Percentiles rank a stretch among this genome's conserved stretches.
phyloP scores from a whole-genome alignment of 2,329 filamentous ascomycete genomes.

The Mariannaea elegans region DNA sequence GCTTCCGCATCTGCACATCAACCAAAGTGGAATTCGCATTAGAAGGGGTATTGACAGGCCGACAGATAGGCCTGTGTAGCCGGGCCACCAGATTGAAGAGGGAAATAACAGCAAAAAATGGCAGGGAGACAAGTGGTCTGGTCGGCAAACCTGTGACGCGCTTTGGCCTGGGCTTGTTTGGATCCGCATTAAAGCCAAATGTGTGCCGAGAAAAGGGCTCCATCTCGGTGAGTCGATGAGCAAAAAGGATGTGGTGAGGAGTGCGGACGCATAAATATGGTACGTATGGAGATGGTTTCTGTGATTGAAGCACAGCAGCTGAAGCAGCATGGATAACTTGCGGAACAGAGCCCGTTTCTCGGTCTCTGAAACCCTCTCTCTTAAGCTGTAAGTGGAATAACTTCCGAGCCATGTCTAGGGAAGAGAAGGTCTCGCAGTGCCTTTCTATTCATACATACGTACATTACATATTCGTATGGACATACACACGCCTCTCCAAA shows the following conservation, averaged over 20 bases:
- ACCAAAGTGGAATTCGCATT: slow-evolving; percentile 23
- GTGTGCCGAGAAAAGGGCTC: background rate
- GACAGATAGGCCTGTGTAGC: background rate
- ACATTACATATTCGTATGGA: too few relatives aligned
- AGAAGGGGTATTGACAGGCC: background rate
- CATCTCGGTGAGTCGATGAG: slow-evolving; percentile 17
- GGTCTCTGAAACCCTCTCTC: too few relatives aligned
- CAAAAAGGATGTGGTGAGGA: background rate
- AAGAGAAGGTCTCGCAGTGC: too few relatives aligned
- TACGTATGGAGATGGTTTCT: too few relatives aligned
- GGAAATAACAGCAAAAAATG: background rate
- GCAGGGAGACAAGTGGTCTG: background rate
- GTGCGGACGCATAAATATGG: too few relatives aligned
- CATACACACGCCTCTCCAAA: too few relatives aligned
- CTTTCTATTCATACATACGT: too few relatives aligned
- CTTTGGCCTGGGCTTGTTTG: slow-evolving; percentile 3
- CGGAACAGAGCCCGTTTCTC: too few relatives aligned
- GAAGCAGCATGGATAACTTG: too few relatives aligned
- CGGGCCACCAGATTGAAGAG: background rate
- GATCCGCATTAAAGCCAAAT: slow-evolving; percentile 19
- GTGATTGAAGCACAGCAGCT: too few relatives aligned
- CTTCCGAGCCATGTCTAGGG: too few relatives aligned
- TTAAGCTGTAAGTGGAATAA: too few relatives aligned
- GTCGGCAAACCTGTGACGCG: slow-evolving; percentile 5
- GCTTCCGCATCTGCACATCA: slow-evolving; percentile 20